Evolutionary conservation across 768 basidiomycete genomes (phyloP).

Genomic region (Trametes villosa): DNA sequence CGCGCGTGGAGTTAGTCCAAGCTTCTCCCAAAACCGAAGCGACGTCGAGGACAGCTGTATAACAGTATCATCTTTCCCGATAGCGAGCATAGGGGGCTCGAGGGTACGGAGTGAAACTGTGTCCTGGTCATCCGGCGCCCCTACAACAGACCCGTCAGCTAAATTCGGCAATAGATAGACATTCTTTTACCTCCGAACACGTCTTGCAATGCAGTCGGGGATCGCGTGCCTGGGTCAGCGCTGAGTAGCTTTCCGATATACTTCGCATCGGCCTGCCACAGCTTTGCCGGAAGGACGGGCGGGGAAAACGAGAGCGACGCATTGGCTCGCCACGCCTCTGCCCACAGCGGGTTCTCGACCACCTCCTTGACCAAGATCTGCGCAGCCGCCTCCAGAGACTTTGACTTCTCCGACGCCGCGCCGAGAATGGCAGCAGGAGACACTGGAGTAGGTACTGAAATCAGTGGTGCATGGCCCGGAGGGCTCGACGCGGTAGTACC

Average conservation of each 20-base stretch:
- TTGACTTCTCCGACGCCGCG: conserved; percentile 64
- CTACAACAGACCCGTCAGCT: not conserved
- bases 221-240: conserved; percentile 42
- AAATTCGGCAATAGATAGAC: not conserved
- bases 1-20: conserved; percentile 70
- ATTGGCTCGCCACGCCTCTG: conserved; percentile 62
- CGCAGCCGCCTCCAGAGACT: conserved; percentile 69
- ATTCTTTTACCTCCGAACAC: conserved; percentile 42
- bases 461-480: conserved; percentile 42
- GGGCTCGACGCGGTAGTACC: conserved; percentile 42
- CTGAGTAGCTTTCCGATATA: conserved; percentile 48
- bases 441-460: conserved; percentile 81
- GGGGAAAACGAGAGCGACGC: conserved; percentile 27
- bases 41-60: conserved; percentile 74
- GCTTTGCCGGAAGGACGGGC: conserved; percentile 35
- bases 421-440: conserved; percentile 78
- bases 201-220: conserved; percentile 46
- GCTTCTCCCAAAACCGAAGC: conserved; percentile 84
- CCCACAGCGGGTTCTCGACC: conserved; percentile 75
- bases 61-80: conserved; percentile 69
- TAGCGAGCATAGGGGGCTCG: conserved; percentile 61
- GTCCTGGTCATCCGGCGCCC: not conserved
- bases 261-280: conserved; percentile 65
- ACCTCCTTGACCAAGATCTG: conserved; percentile 66
- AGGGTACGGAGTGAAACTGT: conserved; percentile 36